Evolutionary conservation across 352 stramenopile genomes (phyloP), one percentile per base, ranked within the genome.

Genomic region (Phytopythium vexans): DNA sequence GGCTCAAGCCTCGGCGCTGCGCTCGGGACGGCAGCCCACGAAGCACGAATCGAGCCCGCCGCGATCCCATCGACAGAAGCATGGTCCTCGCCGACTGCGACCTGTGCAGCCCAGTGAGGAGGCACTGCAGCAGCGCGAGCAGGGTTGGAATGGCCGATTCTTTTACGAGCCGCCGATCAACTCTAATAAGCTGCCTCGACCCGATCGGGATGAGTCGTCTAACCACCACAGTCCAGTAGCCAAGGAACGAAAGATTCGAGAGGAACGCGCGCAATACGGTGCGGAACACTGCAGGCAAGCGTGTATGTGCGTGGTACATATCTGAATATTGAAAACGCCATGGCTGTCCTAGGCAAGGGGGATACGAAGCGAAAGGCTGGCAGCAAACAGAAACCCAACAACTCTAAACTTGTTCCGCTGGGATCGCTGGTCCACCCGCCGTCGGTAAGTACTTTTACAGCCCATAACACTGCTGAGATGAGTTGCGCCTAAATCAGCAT

Each of bases 111-210:
- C 77, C 1, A 75, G 64, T 0, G 62, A 82, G 21, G 58, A 83
- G 35, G 66, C 88, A 48, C 49, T 90, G 21, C 69, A 76, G 46
- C 67, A 80, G 35, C 79, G 77, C 32, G 79, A 92, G 37, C 74
- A 80, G 47, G 82, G 73, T 6, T 92, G 79, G 79, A 88, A 92
- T 39, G 76, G 86, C 53, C 79, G 79, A 1, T 92, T 92, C 52
- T 64, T 70, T 16, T 66, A 83, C 10, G 70, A 88, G n/a, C 60
- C 64, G 31, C 76, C 72, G 4, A 59, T 60, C 11, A 78, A 78
- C 38, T 71, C 68, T 6, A 87, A 77, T 37, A 82, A 85, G 38
- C 59, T 59, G 1, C 58, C 50, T 6, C 67, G 64, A 7, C 46
- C 66, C 3, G 54, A 68, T n/a, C 62, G 63, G 34, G 60, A 51